A percentile compares a stretch with the other conserved stretches of the same genome.
Conservation (phyloP, 2,329 filamentous ascomycete genomes). For the Alternaria solani region DNA sequence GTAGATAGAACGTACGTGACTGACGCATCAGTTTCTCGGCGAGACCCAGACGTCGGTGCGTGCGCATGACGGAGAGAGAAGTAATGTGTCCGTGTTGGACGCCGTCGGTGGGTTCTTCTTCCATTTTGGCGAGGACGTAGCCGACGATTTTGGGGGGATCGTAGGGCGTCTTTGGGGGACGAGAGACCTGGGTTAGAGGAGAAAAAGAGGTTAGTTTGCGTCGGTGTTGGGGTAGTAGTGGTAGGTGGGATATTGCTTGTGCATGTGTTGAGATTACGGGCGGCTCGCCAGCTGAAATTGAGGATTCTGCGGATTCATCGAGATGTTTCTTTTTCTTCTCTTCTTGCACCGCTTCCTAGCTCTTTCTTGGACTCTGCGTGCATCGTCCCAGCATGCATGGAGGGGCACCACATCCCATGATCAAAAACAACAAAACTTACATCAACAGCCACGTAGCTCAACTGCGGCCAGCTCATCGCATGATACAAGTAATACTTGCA, state of each 20-base stretch:
- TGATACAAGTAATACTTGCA: constrained; percentile 99
- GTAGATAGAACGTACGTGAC: constrained; percentile 60
- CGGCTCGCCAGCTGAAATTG: too few species aligned
- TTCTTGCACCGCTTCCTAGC: background rate
- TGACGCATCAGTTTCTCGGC: constrained; percentile 98
- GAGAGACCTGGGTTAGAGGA: constrained; percentile 63
- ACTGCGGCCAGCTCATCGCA: constrained; percentile 95
- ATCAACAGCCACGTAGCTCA: constrained; percentile 96
- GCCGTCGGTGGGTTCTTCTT: constrained; percentile 93
- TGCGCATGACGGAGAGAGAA: constrained; percentile 93
- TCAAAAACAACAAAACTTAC: constrained; percentile 44
- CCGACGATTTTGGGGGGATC: constrained; percentile 97
- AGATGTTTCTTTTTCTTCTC: too few species aligned
- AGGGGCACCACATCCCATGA: background rate
- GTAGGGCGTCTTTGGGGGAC: constrained; percentile 78
- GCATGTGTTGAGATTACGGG: too few species aligned
- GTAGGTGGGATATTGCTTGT: too few species aligned
- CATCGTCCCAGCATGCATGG: background rate
- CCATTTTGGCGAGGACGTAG: constrained; percentile 99
- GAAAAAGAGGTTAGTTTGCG: too few species aligned
- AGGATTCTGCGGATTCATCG: too few species aligned
- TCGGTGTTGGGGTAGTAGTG: too few species aligned
- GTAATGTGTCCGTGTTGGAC: constrained; percentile 97
- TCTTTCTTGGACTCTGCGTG: background rate
- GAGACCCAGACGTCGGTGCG: constrained; percentile 87